Conservation (phyloP, 768 basidiomycete genomes). For the Lyophyllum shimeji region DNA sequence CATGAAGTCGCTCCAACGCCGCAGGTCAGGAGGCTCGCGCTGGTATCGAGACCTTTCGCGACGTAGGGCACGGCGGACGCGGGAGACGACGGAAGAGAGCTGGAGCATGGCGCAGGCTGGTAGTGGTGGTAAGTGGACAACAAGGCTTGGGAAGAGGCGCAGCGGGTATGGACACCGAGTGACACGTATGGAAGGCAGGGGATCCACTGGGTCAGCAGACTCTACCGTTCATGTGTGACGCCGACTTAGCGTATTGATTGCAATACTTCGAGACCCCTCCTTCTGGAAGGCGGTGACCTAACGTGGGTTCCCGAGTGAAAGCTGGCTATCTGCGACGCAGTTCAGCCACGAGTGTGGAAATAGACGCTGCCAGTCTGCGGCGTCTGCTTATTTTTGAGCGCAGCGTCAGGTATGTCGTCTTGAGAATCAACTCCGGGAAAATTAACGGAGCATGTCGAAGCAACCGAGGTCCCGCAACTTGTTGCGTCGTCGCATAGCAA, state of each 20-base stretch:
- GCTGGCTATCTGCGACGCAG: neutral
- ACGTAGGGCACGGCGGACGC: slow-evolving; percentile 22
- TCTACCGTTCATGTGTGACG: slow-evolving; percentile 15
- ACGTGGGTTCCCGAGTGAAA: neutral
- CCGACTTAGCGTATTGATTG: neutral
- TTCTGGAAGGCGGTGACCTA: slow-evolving; percentile 2
- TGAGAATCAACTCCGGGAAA: neutral
- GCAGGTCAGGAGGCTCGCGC: slow-evolving; percentile 33
- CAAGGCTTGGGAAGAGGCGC: neutral
- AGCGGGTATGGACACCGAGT: neutral
- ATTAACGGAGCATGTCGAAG: neutral
- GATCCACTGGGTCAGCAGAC: slow-evolving; percentile 18
- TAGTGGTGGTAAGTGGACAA: neutral
- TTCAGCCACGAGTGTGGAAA: neutral
- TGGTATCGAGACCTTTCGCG: slow-evolving; percentile 14
- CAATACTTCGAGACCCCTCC: neutral
- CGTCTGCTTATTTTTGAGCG: neutral
- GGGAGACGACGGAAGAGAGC: slow-evolving; percentile 30
- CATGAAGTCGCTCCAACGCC: slow-evolving; percentile 34
- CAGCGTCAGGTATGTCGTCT: neutral
- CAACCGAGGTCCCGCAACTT: neutral
- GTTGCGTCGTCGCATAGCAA: neutral
- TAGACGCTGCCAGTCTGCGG: neutral
- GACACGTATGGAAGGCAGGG: slow-evolving; percentile 4
- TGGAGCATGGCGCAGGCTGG: slow-evolving; percentile 22